Evolutionary conservation across 257 asterid genomes (phyloP).

Genomic region (Coffea eugenioides): DNA sequence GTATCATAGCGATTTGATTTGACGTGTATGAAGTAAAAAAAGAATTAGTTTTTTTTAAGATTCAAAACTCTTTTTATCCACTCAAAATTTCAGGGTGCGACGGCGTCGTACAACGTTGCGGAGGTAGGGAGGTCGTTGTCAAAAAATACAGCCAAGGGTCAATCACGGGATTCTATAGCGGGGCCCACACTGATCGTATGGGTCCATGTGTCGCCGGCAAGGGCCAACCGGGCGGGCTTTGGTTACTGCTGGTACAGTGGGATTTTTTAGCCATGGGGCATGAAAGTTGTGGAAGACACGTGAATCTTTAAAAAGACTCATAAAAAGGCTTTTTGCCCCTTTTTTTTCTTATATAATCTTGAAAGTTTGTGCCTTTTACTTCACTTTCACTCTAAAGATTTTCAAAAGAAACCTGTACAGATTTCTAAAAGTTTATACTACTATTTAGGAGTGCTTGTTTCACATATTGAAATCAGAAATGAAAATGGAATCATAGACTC

Average conservation of each 20-base stretch:
- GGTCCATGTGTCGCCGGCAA: not conserved
- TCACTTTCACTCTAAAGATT: not conserved
- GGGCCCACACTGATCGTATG: not conserved
- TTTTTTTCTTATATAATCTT: not conserved
- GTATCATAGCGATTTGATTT: no score
- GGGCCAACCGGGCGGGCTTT: not conserved
- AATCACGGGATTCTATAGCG: not conserved
- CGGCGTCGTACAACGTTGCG: not conserved
- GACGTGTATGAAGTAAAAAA: no score
- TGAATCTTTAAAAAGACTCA: not conserved
- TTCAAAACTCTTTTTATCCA: no score
- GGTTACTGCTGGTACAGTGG: not conserved
- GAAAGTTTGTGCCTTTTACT: not conserved
- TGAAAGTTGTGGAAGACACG: not conserved
- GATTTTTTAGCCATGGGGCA: no score
- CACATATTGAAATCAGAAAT: no score
- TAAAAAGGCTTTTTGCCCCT: no score
- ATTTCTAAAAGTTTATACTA: no score
- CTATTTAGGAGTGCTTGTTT: no score
- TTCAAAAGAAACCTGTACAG: not conserved
- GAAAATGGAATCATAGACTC: no score
- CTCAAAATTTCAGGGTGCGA: not conserved
- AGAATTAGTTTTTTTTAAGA: no score
- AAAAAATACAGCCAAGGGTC: not conserved
- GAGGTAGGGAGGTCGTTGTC: not conserved